These are phyloP conservation scores for Podaxis pistillaris DNA, from an alignment of 768 basidiomycete species.

Conservation along the genomic window DNA sequence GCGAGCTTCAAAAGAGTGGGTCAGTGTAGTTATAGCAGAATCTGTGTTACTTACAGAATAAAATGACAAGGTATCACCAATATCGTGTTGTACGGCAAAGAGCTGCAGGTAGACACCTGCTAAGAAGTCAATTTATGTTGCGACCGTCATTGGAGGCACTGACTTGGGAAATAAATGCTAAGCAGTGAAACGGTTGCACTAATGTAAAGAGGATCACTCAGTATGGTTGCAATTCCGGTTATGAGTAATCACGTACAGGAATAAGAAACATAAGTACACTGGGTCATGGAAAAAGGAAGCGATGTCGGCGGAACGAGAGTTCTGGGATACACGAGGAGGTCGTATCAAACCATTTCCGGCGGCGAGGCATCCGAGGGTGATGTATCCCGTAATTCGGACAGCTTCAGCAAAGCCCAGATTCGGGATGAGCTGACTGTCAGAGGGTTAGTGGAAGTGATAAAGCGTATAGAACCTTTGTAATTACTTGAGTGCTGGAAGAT, in stretches of 20 bases:
- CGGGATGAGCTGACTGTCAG: conserved; percentile 14
- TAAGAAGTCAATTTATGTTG: neutral
- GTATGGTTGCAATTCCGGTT: neutral
- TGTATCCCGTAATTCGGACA: conserved; percentile 16
- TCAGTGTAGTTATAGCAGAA: conserved; percentile 11
- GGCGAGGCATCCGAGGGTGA: conserved; percentile 16
- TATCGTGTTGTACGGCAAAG: conserved; percentile 27
- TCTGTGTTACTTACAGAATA: conserved; percentile 37
- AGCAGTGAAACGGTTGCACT: conserved; percentile 13
- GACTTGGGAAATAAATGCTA: conserved; percentile 11
- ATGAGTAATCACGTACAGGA: neutral
- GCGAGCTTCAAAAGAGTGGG: conserved; percentile 28
- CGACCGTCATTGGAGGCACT: neutral
- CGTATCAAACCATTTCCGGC: conserved; percentile 10
- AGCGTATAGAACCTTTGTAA: neutral
- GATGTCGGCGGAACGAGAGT: conserved; percentile 9
- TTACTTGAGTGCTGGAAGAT: conserved; percentile 23
- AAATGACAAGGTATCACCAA: conserved; percentile 45
- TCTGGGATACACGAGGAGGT: conserved; percentile 9
- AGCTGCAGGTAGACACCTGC: conserved; percentile 2
- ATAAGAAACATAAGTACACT: conserved; percentile 13
- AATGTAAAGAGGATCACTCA: neutral
- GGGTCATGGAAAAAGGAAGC: conserved; percentile 14
- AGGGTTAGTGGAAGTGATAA: neutral
- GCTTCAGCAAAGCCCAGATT: conserved; percentile 15